phyloP scores from a whole-genome alignment of 805 yeast species.

The Komagataella kurtzmanii region DNA sequence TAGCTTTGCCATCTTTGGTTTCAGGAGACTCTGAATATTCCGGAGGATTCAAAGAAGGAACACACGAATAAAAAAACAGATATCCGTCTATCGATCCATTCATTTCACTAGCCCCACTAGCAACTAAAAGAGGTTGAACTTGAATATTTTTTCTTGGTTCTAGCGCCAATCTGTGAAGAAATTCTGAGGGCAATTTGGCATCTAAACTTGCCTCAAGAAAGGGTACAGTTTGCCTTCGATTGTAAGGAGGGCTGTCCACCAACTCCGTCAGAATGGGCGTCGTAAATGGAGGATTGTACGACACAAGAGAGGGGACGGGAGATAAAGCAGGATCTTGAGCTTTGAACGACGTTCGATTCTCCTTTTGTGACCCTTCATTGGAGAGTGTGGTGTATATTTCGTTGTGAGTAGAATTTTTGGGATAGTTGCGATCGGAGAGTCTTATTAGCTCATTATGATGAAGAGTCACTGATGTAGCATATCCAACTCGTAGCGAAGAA shows the following conservation, averaged over 20 bases:
- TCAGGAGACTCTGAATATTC: slow-evolving; percentile 24
- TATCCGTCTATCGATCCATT: slow-evolving; percentile 72
- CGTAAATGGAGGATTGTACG: slow-evolving; percentile 33
- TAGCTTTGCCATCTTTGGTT: not conserved
- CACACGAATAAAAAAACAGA: slow-evolving; percentile 52
- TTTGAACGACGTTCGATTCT: not conserved
- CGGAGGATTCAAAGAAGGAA: slow-evolving; percentile 54
- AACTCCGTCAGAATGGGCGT: slow-evolving; percentile 55
- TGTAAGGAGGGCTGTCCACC: slow-evolving; percentile 64
- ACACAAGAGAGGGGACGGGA: not conserved
- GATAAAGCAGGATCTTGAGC: not conserved
- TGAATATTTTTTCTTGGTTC: slow-evolving; percentile 49
- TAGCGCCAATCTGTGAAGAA: slow-evolving; percentile 46
- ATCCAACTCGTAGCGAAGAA: slow-evolving; percentile 8
- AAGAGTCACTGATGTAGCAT: slow-evolving; percentile 13
- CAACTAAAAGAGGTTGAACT: slow-evolving; percentile 57
- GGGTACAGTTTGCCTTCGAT: slow-evolving; percentile 56
- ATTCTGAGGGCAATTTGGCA: slow-evolving; percentile 43
- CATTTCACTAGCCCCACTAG: slow-evolving; percentile 67
- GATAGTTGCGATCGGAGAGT: slow-evolving; percentile 5
- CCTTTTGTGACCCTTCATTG: not conserved
- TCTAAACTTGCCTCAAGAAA: slow-evolving; percentile 63
- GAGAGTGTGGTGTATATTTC: not conserved
- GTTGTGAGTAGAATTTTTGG: not conserved
- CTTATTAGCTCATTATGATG: slow-evolving; percentile 12